phyloP scores from a whole-genome alignment of 1,284 basidiomycete genomes.

The Ustilago lituana region DNA sequence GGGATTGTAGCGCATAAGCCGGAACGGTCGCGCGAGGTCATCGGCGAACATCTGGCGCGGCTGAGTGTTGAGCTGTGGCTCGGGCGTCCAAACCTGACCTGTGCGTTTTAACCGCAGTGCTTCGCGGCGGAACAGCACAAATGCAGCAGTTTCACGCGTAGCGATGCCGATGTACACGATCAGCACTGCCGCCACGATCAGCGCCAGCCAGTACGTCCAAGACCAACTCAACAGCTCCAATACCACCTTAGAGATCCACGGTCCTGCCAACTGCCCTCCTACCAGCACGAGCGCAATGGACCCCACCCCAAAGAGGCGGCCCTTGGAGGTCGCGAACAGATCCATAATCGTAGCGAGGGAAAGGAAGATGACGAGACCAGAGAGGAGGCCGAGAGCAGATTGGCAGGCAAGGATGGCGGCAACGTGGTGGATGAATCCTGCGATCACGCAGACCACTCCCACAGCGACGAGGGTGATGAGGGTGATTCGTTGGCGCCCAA shows the following conservation, averaged over 20 bases:
- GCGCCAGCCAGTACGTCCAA: conserved; percentile 52
- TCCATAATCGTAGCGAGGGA: conserved; percentile 39
- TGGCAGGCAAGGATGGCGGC: conserved; percentile 22
- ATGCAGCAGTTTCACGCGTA: conserved; percentile 27
- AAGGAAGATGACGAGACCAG: conserved; percentile 32
- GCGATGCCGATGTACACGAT: conserved; percentile 34
- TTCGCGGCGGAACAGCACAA: conserved; percentile 40
- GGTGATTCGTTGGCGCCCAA: conserved; percentile 37
- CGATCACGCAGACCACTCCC: conserved; percentile 28
- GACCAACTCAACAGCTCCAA: conserved; percentile 31
- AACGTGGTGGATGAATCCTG: conserved; percentile 35
- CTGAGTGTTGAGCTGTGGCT: conserved; percentile 24
- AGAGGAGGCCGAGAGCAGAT: conserved; percentile 20
- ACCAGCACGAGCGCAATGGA: conserved; percentile 21
- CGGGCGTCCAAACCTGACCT: conserved; percentile 41
- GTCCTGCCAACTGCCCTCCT: conserved; percentile 35
- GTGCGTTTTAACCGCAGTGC: conserved; percentile 23
- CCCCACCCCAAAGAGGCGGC: conserved; percentile 22
- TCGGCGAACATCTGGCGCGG: conserved; percentile 18
- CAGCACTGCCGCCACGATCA: conserved; percentile 33
- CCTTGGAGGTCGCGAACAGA: conserved; percentile 32
- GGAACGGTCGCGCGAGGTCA: conserved; percentile 23
- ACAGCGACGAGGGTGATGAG: conserved; percentile 25
- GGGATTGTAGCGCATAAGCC: conserved; percentile 28
- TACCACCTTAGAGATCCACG: conserved; percentile 49